Evolutionary conservation across 441 rosid genomes (phyloP).

Genomic region (Erodium trifolium): DNA sequence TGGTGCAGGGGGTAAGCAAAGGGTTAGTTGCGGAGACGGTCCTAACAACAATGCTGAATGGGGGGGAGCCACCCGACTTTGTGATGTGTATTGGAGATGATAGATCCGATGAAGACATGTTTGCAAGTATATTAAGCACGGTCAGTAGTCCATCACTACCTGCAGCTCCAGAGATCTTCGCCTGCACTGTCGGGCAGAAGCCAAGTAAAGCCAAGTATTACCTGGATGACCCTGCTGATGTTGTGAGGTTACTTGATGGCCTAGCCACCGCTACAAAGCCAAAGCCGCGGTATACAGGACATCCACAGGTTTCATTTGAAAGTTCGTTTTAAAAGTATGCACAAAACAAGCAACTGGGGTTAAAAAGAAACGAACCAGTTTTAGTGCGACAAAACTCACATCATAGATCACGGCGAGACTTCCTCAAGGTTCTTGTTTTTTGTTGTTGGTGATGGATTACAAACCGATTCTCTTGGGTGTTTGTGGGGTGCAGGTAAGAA

Average conservation of each 20-base stretch:
- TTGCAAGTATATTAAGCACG: constrained; percentile 42
- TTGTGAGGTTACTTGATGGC: constrained; percentile 43
- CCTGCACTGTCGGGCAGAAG: constrained; percentile 43
- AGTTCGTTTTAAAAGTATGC: constrained; percentile 17
- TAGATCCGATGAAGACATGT: constrained; percentile 60
- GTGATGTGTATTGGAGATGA: constrained; percentile 56
- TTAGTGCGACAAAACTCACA: too few species aligned
- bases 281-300: constrained; percentile 29
- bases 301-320: constrained; percentile 39
- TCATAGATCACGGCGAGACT: not conserved
- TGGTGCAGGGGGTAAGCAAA: constrained; percentile 47
- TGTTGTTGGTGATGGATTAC: not conserved
- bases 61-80: constrained; percentile 39
- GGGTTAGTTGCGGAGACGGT: constrained; percentile 47
- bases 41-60: constrained; percentile 30
- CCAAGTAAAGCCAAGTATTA: constrained; percentile 56
- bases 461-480: not conserved
- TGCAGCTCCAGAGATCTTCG: constrained; percentile 23
- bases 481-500: not conserved
- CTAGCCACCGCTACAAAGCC: constrained; percentile 36
- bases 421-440: not conserved
- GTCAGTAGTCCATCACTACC: constrained; percentile 31
- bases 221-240: constrained; percentile 38
- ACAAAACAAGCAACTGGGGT: too few species aligned
- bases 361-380: too few species aligned